Evolutionary conservation across 2,329 filamentous ascomycete genomes (phyloP), one percentile per base, ranked within the genome.

Genomic region (Stachybotrys echinatus): DNA sequence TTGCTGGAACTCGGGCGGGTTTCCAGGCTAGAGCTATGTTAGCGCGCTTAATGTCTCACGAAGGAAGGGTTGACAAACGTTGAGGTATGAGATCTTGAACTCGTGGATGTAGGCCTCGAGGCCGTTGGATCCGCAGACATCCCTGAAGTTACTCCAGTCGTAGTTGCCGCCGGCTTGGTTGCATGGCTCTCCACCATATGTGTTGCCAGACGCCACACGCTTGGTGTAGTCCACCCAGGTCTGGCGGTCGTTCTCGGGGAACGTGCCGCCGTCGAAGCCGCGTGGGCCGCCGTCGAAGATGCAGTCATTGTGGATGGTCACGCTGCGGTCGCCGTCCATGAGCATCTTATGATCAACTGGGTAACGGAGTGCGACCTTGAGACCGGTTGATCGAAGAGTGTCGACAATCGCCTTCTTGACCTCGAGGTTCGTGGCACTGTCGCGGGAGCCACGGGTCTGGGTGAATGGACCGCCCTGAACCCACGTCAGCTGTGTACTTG

Each of bases 301-400:
- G 63, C 63, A 31, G 58, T 59, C 19, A 67, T 68, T 18, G 65
- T 70, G 18, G 5, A 66, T 55, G 1, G 65, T 71, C 1, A 58
- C 65, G 3, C 58, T 61, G 34, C 50, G 44, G 34, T 55, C 48
- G 23, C 23, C 46, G 19, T 48, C 21, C 23, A 44, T 54, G 23
- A 55, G 46, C 18, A 23, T 42, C 19, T 45, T 39, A 48, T 55
- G 54, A 39, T 55, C 54, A 12, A 38, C 37, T 22, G 54, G 54
- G 40, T 55, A 54, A 12, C 54, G 52, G 17, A 55, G 39, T 4
- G 54, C 54, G n/a, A 55, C 42, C 42, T 54, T 55, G 27, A 21
- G 19, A 12, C 50, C 54, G 23, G 37, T 49, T 17, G 19, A 37
- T 12, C n/a, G 50, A 7, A 55, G 50, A 2, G 23, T 22, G 12